Base-by-base conservation (phyloP, 495 filamentous ascomycete genomes). In the Neurospora discreta region DNA sequence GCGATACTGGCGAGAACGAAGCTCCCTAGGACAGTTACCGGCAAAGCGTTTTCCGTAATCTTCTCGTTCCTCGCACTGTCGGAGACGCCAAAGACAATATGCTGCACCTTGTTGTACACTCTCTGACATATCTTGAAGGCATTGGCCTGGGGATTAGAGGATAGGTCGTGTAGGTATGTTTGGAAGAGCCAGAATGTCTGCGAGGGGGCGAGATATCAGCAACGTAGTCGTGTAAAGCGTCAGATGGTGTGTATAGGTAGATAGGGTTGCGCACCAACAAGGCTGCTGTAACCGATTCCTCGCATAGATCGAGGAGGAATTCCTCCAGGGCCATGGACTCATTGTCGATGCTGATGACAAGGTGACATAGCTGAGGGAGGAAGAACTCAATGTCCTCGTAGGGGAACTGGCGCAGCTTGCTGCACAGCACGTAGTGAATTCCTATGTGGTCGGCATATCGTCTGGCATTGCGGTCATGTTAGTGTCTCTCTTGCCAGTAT, bases 341-440 rank as follows among this genome's bases (percentile, higher is more conserved):
- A 82, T 92, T 92, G 81, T 93, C 89, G 80, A 92, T 86, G 81
- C 89, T 91, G 73, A 93, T 88, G 75, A 92, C 85, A 71, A 93
- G 87, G 82, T 93, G 91, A 80, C 91, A 93, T 82, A 93, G 83
- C 80, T 92, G 91, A 65, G 91, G 91, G 23, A 93, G 86, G 82
- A 92, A 93, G 87, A 93, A 93, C 80, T 93, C 91, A 78, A 93
- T 91, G 81, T 93, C 90, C 81, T 91, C 89, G 82, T 92, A 92
- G 74, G 87, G 88, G 80, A 93, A 93, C 80, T 91, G 89, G 75
- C 91, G 90, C 68, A 93, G 86, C 84, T 93, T 93, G 74, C 86
- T 88, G 84, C 91, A 92, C 43, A 93, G 85, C 52, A 92, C 89
- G 81, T 92, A 91, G 82, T 92, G 90, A 73, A 93, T 91, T 46